phyloP scores from a whole-genome alignment of 2,329 filamentous ascomycete species.

The Trichoderma polysporum region DNA sequence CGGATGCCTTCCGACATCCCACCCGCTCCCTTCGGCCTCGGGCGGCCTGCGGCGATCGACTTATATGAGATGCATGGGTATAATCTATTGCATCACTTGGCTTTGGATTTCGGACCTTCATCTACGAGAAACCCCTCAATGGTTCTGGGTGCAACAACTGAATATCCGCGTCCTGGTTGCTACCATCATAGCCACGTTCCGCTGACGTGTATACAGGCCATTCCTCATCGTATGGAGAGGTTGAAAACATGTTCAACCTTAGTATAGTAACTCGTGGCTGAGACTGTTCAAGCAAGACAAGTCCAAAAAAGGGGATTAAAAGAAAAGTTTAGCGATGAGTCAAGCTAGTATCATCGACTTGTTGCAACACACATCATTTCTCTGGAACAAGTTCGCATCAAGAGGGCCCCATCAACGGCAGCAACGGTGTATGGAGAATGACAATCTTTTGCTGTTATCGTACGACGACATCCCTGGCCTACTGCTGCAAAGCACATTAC shows the following conservation, averaged over 20 bases:
- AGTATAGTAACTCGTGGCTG: not conserved
- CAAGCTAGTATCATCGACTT: not conserved
- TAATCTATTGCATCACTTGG: slow-evolving; percentile 6
- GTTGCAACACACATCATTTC: not conserved
- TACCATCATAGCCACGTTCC: not conserved
- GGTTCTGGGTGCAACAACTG: not conserved
- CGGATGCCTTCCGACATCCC: slow-evolving; percentile 17
- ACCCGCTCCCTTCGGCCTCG: not conserved
- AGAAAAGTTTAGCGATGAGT: not conserved
- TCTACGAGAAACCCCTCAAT: not conserved
- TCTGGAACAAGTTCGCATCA: not conserved
- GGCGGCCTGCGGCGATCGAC: slow-evolving; percentile 3
- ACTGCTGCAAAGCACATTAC: not conserved
- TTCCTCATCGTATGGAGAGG: not conserved
- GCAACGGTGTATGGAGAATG: not conserved
- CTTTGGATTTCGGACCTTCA: not conserved
- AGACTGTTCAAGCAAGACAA: not conserved
- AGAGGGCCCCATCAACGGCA: not conserved
- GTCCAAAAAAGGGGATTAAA: not conserved
- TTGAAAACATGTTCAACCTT: not conserved
- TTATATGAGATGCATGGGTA: not conserved
- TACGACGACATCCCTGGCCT: not conserved
- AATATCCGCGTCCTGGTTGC: not conserved
- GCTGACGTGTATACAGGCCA: not conserved
- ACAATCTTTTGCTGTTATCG: not conserved